A percentile compares a stretch with the other conserved stretches of the same genome.
Conservation (phyloP, 257 asterid species). For the Gentiana straminea region DNA sequence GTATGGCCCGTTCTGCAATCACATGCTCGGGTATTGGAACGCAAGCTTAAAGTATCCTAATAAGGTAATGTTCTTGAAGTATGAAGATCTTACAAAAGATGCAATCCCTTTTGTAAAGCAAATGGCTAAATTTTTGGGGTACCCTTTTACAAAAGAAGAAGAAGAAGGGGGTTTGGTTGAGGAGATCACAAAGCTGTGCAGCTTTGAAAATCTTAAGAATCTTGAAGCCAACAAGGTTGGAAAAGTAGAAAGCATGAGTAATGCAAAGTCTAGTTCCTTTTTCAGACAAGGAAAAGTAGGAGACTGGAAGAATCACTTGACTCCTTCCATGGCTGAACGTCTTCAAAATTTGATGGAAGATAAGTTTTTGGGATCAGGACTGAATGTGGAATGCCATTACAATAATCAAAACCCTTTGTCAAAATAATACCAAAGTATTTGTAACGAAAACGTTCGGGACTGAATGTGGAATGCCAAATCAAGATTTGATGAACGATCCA, state of each 20-base stretch:
- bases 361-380: slow-evolving; percentile 14
- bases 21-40: slow-evolving; percentile 41
- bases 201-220: slow-evolving; percentile 35
- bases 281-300: slow-evolving; percentile 47
- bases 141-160: slow-evolving; percentile 28
- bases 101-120: slow-evolving; percentile 13
- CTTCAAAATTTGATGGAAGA: slow-evolving; percentile 5
- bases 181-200: slow-evolving; percentile 24
- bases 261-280: slow-evolving; percentile 19
- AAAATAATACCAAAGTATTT: too few species aligned
- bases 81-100: slow-evolving; percentile 40
- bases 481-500: too few species aligned
- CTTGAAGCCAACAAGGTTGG: slow-evolving; percentile 36
- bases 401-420: too few species aligned
- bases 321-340: slow-evolving; percentile 11
- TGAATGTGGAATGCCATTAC: not conserved
- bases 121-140: slow-evolving; percentile 37
- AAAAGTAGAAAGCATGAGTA: slow-evolving; percentile 12
- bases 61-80: slow-evolving; percentile 38
- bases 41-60: slow-evolving; percentile 22
- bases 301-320: slow-evolving; percentile 41
- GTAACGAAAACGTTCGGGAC: too few species aligned
- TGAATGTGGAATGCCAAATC: too few species aligned
- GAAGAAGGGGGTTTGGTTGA: slow-evolving; percentile 27
- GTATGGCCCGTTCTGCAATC: slow-evolving; percentile 59